Evolutionary conservation across 768 basidiomycete species (phyloP).

Genomic region (Omphalotus guepiniiformis): DNA sequence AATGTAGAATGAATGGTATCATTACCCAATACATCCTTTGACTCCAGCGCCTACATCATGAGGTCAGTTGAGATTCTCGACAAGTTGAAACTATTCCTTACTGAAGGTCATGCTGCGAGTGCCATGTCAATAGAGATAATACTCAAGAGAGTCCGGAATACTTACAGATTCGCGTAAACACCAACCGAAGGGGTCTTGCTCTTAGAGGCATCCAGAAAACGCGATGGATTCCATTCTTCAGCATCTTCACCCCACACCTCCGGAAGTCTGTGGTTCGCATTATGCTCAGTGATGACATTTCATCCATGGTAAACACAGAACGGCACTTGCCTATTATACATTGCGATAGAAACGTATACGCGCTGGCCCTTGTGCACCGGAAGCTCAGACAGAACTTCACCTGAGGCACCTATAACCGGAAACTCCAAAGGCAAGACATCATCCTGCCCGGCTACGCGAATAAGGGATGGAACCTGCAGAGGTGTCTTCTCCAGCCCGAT

Average conservation of each 20-base stretch:
- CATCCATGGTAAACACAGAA: neutral
- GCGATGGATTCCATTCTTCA: conserved; percentile 26
- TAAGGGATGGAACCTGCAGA: neutral
- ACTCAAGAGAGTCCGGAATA: neutral
- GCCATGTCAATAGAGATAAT: neutral
- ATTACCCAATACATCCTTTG: conserved; percentile 7
- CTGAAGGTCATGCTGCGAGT: conserved; percentile 6
- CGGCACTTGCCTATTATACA: conserved; percentile 45
- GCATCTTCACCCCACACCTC: conserved; percentile 30
- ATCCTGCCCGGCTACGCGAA: conserved; percentile 25
- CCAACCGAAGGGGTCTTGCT: conserved; percentile 18
- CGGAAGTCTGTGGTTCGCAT: neutral
- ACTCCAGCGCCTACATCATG: neutral
- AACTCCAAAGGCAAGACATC: conserved; percentile 55
- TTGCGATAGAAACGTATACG: conserved; percentile 45
- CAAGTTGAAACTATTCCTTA: too few species aligned
- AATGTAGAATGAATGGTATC: too few species aligned
- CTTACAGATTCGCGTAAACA: conserved; percentile 24
- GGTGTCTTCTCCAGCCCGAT: neutral
- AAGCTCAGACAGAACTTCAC: conserved; percentile 41
- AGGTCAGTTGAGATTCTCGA: neutral
- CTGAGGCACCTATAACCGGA: conserved; percentile 42
- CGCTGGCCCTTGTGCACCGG: conserved; percentile 48
- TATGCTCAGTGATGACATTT: neutral
- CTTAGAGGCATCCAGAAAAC: conserved; percentile 23